Conservation (phyloP, 2,329 filamentous ascomycete species). For the Epichloe hybrida region DNA sequence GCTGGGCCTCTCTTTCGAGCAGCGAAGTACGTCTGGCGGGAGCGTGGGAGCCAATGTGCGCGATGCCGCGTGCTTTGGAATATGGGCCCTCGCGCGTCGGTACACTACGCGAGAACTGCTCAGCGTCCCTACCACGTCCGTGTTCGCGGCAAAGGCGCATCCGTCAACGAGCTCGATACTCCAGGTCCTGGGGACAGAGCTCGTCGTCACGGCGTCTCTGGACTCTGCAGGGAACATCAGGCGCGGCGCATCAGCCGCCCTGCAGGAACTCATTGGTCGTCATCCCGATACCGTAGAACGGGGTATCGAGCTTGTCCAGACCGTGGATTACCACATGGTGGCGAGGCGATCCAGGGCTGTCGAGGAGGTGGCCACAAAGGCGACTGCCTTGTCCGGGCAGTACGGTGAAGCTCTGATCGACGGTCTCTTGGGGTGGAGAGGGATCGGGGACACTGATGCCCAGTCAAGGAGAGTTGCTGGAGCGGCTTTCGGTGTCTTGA, state of each 20-base stretch:
- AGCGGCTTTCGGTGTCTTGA: conserved; percentile 50
- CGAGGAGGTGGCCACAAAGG: conserved; percentile 57
- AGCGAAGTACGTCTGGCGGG: conserved; percentile 70
- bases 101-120: conserved; percentile 72
- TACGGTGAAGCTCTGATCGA: conserved; percentile 58
- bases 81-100: conserved; percentile 82
- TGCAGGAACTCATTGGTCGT: conserved; percentile 86
- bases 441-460: conserved; percentile 67
- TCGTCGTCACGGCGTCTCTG: conserved; percentile 69
- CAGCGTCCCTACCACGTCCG: conserved; percentile 38
- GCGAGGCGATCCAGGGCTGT: conserved; percentile 77
- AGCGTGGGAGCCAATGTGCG: conserved; percentile 82
- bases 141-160: conserved; percentile 27
- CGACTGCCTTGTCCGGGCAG: conserved; percentile 53
- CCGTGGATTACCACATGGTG: conserved; percentile 85
- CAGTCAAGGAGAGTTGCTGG: conserved; percentile 61
- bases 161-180: conserved; percentile 37
- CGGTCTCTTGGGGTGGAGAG: conserved; percentile 71
- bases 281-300: conserved; percentile 74
- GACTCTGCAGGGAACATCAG: conserved; percentile 90
- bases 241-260: conserved; percentile 77
- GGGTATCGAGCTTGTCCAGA: conserved; percentile 77
- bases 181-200: conserved; percentile 66
- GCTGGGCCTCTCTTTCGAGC: conserved; percentile 75
- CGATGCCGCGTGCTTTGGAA: conserved; percentile 90